A percentile compares a stretch with the other conserved stretches of the same genome.
Evolutionary conservation across 2,329 filamentous ascomycete genomes (phyloP).

Genomic region (Xylariaceae sp.): DNA sequence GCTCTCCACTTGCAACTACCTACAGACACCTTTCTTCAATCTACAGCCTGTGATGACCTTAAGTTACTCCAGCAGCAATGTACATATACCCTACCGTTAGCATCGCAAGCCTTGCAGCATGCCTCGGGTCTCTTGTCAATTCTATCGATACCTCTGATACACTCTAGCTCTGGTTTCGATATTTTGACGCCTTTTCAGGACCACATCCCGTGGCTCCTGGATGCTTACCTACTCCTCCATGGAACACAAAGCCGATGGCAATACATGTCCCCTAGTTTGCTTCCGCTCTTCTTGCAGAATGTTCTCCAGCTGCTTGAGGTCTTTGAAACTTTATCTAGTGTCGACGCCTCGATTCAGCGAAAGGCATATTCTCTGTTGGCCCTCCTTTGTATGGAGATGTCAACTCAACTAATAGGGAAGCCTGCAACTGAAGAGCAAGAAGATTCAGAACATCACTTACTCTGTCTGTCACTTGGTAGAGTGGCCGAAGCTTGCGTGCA

Average conservation of each 20-base stretch:
- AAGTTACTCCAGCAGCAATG: conserved; percentile 37
- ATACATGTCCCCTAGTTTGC: conserved; percentile 32
- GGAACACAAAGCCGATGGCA: conserved; percentile 44
- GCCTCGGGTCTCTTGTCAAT: conserved; percentile 48
- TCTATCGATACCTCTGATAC: conserved; percentile 45
- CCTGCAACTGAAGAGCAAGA: conserved; percentile 34
- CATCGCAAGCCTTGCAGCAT: conserved; percentile 51
- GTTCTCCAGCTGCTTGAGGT: conserved; percentile 38
- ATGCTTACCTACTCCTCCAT: conserved; percentile 49
- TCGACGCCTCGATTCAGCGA: conserved; percentile 30
- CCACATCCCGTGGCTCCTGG: conserved; percentile 52
- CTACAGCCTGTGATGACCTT: conserved; percentile 23
- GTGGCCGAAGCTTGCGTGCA: conserved; percentile 42
- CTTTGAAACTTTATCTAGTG: conserved; percentile 4
- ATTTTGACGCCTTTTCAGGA: conserved; percentile 42
- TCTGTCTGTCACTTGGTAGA: conserved; percentile 43
- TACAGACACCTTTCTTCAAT: conserved; percentile 40
- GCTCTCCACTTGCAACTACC: conserved; percentile 43
- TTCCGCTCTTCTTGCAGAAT: conserved; percentile 42
- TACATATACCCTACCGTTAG: conserved; percentile 44
- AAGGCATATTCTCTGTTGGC: conserved; percentile 45
- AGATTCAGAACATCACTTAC: conserved; percentile 37
- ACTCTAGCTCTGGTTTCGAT: conserved; percentile 37
- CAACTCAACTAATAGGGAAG: conserved; percentile 35
- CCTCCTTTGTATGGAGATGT: conserved; percentile 47